Conservation (phyloP, 257 asterid genomes). For the Solanum pinnatisectum region DNA sequence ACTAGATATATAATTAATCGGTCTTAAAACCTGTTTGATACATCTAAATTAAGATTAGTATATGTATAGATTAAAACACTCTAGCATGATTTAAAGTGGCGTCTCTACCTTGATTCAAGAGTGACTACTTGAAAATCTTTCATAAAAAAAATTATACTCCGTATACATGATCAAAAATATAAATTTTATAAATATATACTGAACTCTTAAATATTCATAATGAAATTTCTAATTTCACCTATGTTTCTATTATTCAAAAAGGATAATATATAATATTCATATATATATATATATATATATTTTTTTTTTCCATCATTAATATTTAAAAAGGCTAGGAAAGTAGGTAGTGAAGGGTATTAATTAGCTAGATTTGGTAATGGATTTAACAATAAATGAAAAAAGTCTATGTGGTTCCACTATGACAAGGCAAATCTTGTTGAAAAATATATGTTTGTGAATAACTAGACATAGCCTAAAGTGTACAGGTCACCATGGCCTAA, state of each 20-base stretch:
- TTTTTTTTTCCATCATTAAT: background rate
- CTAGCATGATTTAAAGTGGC: background rate
- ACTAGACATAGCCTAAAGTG: background rate
- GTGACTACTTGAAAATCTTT: background rate
- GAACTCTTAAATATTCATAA: too few relatives aligned
- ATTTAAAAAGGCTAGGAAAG: background rate
- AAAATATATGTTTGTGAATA: background rate
- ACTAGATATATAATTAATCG: background rate
- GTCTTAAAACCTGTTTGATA: background rate
- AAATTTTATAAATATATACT: too few relatives aligned
- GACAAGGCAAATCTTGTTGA: background rate
- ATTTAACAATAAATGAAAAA: background rate
- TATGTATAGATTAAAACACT: background rate
- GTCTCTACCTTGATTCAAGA: too few relatives aligned
- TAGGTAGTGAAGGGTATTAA: background rate
- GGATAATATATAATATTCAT: too few relatives aligned
- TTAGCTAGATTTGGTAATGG: background rate
- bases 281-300: too few relatives aligned
- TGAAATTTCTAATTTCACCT: too few relatives aligned
- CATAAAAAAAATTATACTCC: too few relatives aligned
- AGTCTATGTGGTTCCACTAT: background rate
- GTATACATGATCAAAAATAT: too few relatives aligned
- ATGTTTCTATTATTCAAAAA: too few relatives aligned
- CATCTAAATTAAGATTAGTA: background rate
- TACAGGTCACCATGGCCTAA: background rate